Evolutionary conservation across 2,329 filamentous ascomycete species (phyloP), one percentile per base, ranked within the genome.

Genomic region (Colletotrichum lentis): DNA sequence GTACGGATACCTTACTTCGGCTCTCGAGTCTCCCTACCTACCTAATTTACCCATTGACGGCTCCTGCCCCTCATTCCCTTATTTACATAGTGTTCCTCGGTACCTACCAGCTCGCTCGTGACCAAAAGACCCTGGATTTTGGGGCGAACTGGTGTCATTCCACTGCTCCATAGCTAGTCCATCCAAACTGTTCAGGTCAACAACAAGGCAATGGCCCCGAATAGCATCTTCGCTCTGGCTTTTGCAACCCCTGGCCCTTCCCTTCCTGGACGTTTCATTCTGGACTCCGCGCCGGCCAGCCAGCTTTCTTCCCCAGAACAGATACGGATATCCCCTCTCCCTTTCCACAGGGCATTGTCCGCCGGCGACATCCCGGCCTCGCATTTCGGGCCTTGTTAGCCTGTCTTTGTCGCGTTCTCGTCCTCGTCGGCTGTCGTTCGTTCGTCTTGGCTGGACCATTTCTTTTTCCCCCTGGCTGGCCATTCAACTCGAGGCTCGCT

Each of bases 121-220:
- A 62, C 44, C 35, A 35, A n/a, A 64, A 41, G 64, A 67, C 64
- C 64, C 60, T 64, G 64, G 50, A 54, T 54, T 54, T 54, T 55
- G 22, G 39, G 57, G 58, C 63, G 58, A 62, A 55, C 49, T 54
- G 57, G 54, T 58, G 43, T 24, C 47, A 11, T 27, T 60, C 20
- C 43, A 16, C 18, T n/a, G 39, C 44, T 20, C 35, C 24, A 24
- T 24, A 24, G 24, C 2, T 24, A 24, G 24, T 24, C 4, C 16
- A 35, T 24, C 4, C 16, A 35, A 46, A 20, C 57, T 16, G 5
- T 49, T 37, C n/a, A 49, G 43, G 43, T 58, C 56, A 49, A 39
- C 56, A 58, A 49, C 43, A 49, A 31, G 43, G 56, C 56, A 31
- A 31, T 60, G 22, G 20, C 35, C 46, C 27, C 27, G 27, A 31